Evolutionary conservation across 2,329 filamentous ascomycete genomes (phyloP).

Genomic region (Neonectria magnoliae): DNA sequence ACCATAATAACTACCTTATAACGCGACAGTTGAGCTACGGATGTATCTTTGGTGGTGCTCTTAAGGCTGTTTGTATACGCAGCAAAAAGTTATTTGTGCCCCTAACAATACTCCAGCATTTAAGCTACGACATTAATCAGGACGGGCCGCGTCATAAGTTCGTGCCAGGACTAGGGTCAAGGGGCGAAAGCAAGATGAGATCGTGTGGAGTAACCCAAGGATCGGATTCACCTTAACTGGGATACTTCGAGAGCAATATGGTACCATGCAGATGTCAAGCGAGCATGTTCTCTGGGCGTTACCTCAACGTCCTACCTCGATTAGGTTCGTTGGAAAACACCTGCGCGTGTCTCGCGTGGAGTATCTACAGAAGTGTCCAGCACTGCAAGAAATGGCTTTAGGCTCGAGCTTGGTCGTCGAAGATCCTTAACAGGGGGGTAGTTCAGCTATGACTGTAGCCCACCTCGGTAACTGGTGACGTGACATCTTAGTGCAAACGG

Average conservation of each 20-base stretch:
- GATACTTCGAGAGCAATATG: background rate
- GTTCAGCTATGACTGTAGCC: background rate
- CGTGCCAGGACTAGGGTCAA: background rate
- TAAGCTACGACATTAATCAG: constrained; percentile 6
- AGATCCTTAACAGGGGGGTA: background rate
- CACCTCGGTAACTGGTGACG: background rate
- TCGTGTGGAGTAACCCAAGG: background rate
- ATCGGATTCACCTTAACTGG: background rate
- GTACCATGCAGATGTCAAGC: background rate
- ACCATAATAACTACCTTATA: too few relatives aligned
- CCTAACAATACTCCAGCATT: background rate
- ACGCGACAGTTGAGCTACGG: constrained; percentile 6
- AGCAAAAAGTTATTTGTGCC: too few relatives aligned
- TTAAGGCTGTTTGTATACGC: too few relatives aligned
- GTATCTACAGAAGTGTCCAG: background rate
- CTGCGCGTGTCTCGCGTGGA: background rate
- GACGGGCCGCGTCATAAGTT: constrained; percentile 4
- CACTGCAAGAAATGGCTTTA: background rate
- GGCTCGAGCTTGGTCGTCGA: background rate
- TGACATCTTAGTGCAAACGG: background rate
- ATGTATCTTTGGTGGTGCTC: too few relatives aligned
- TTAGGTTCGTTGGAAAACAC: background rate
- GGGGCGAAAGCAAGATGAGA: background rate
- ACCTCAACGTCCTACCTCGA: background rate
- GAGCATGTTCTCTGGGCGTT: background rate